Evolutionary conservation across 768 basidiomycete species (phyloP).

Genomic region (Amanita exitialis): DNA sequence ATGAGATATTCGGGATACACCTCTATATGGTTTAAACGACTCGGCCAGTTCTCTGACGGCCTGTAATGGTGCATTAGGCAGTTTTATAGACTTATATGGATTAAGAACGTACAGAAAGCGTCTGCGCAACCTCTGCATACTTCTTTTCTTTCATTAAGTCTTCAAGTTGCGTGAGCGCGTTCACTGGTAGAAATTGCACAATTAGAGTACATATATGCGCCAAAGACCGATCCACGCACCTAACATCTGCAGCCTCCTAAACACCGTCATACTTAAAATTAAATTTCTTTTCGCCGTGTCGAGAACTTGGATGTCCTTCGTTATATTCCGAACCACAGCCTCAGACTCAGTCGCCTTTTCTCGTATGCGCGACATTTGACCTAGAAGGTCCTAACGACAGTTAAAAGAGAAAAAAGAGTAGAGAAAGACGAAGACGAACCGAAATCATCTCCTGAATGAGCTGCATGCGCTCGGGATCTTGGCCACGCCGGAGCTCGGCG

Average conservation of each 20-base stretch:
- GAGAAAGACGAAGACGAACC: conserved; percentile 31
- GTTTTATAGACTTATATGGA: background rate
- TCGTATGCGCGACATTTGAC: conserved; percentile 92
- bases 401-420: background rate
- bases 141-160: conserved; percentile 67
- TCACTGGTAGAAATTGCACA: conserved; percentile 37
- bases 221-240: conserved; percentile 36
- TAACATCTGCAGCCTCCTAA: conserved; percentile 90
- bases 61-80: conserved; percentile 24
- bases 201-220: background rate
- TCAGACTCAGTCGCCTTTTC: conserved; percentile 98
- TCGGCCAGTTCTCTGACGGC: conserved; percentile 81
- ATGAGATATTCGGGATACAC: conserved; percentile 67
- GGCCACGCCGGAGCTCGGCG: conserved; percentile 58
- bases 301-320: conserved; percentile 90
- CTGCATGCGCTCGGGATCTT: conserved; percentile 85
- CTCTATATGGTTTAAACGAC: conserved; percentile 70
- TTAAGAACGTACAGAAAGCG: conserved; percentile 44
- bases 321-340: conserved; percentile 90
- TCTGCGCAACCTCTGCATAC: conserved; percentile 79
- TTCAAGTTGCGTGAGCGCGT: conserved; percentile 74
- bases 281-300: conserved; percentile 94
- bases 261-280: conserved; percentile 76
- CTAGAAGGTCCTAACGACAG: conserved; percentile 67
- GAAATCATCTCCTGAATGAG: conserved; percentile 95